phyloP scores from a whole-genome alignment of 208 protist genomes.

The Naegleria fowleri region DNA sequence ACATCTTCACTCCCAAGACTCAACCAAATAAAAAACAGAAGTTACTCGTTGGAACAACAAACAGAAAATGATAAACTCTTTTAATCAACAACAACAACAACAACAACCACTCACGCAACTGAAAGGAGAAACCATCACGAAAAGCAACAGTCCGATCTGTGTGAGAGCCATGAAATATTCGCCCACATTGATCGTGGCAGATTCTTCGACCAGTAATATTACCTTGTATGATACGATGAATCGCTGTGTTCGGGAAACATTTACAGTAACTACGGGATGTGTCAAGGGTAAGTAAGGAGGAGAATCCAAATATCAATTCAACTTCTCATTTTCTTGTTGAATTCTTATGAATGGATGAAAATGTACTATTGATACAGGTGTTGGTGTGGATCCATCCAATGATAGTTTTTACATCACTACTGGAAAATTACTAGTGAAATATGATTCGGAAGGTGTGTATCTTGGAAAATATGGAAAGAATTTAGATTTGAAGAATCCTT shows the following conservation, averaged over 20 bases:
- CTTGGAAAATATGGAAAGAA: background rate
- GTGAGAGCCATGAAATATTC: background rate
- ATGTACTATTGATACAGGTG: too few relatives aligned
- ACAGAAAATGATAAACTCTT: too few relatives aligned
- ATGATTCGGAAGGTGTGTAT: background rate
- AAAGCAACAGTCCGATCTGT: background rate
- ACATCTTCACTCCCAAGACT: too few relatives aligned
- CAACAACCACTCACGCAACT: too few relatives aligned
- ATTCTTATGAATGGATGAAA: too few relatives aligned
- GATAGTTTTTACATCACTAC: background rate
- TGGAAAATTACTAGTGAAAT: background rate
- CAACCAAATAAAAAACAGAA: too few relatives aligned
- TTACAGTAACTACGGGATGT: background rate
- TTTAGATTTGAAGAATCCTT: background rate
- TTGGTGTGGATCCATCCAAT: background rate
- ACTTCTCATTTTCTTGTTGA: too few relatives aligned
- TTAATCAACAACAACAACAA: too few relatives aligned
- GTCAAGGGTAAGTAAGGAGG: background rate
- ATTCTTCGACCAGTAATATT: background rate
- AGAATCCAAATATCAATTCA: too few relatives aligned
- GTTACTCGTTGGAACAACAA: too few relatives aligned
- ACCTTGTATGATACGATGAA: background rate
- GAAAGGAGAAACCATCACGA: background rate
- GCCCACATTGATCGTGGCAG: background rate
- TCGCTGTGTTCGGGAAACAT: background rate